These are phyloP conservation scores for Rugonectria rugulosa DNA, from an alignment of 2,329 filamentous ascomycete genomes.

Conservation along the genomic window DNA sequence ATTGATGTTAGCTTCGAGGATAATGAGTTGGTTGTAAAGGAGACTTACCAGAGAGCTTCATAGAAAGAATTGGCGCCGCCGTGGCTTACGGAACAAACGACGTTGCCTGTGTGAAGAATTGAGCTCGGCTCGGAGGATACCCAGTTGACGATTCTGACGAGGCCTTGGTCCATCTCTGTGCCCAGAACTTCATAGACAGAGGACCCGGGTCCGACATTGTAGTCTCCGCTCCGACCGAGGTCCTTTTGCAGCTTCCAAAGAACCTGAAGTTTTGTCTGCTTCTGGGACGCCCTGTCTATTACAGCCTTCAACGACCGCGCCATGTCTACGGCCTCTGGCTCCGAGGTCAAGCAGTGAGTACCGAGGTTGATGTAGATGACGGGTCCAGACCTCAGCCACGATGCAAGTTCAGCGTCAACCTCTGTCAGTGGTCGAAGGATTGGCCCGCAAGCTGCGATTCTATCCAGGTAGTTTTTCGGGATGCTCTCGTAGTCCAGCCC, in stretches of 20 bases:
- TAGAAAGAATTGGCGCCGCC: conserved; percentile 18
- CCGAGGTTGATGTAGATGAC: conserved; percentile 8
- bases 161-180: background rate
- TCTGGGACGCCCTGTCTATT: background rate
- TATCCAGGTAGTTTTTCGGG: no score
- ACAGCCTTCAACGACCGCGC: background rate
- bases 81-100: conserved; percentile 18
- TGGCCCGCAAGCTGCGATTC: conserved; percentile 1
- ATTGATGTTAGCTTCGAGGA: background rate
- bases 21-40: background rate
- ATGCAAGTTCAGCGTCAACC: background rate
- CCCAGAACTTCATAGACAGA: conserved; percentile 5
- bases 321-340: conserved; percentile 7
- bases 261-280: background rate
- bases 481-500: background rate
- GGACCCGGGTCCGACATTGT: no score
- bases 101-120: conserved; percentile 14
- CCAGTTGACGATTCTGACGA: conserved; percentile 10
- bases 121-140: conserved; percentile 15
- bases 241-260: conserved; percentile 9
- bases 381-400: background rate
- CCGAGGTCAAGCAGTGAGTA: background rate
- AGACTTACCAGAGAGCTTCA: conserved; percentile 8
- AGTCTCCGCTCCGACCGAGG: background rate
- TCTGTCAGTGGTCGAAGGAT: background rate